Evolutionary conservation across 345 rosid species (phyloP), one percentile per base, ranked within the genome.

Genomic region (Sisymbrium altissimum): DNA sequence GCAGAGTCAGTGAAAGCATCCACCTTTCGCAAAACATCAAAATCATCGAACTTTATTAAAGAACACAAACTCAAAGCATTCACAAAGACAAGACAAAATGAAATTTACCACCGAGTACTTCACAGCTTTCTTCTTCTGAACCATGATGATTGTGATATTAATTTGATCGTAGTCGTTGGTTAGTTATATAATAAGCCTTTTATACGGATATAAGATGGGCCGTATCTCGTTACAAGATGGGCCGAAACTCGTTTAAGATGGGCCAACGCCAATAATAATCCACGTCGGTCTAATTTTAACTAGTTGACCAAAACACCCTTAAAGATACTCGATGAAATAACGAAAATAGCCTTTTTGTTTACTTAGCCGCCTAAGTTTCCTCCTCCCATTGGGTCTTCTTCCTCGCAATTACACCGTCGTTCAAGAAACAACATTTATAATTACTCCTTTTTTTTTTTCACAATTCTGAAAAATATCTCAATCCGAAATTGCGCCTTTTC

Each of bases 1-100:
- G 96, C 81, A 1, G 86, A 68, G 19, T 84, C 94, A 0, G 92
- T 80, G 82, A 93, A 93, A 5, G 97, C 94, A 56, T 93, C 96
- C 11, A 90, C 98, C 79, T 76, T 52, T 18, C 29, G 3, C 1
- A 23, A 19, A 48, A 46, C 40, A 33, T 18, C 33, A 6, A 3
- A 45, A 27, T 11, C 2, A 25, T 43, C n/a, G 8, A 39, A 9
- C 11, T 4, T 11, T 10, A 25, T 39, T 4, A 75, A 39, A 40
- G 1, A 18, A 35, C 5, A 7, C 13, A 32, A 4, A n/a, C 23
- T 40, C 7, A 0, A 38, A 3, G 40, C 3, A 15, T 7, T 0
- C 46, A 23, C 25, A 23, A 23, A 66, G 38, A 59, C n/a, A 49
- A 13, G 10, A 23, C 25, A 23, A 23, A 23, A 23, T 23, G 25